Evolutionary conservation across 331 rosid species (phyloP).

Genomic region (Pyrus hybrid): DNA sequence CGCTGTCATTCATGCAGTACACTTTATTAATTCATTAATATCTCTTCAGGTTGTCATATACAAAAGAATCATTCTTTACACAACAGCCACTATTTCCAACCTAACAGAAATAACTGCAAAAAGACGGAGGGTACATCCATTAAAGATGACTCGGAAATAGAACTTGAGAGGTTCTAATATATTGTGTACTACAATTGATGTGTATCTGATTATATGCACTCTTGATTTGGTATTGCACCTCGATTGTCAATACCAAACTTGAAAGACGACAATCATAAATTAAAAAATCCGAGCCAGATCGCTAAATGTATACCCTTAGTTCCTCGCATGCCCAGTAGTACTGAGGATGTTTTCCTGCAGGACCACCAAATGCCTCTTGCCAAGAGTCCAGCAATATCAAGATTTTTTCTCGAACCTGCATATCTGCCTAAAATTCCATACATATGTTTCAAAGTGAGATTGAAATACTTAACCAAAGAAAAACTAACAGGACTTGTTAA

Average conservation of each 20-base stretch:
- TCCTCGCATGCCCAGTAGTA: slow-evolving; percentile 90
- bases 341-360: slow-evolving; percentile 85
- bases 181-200: too few relatives aligned
- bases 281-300: background rate
- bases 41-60: background rate
- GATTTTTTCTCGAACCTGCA: slow-evolving; percentile 91
- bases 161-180: too few relatives aligned
- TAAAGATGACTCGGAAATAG: too few relatives aligned
- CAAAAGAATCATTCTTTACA: too few relatives aligned
- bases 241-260: too few relatives aligned
- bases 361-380: slow-evolving; percentile 97
- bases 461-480: background rate
- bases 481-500: too few relatives aligned
- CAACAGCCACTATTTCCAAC: too few relatives aligned
- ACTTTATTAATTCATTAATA: slow-evolving; percentile 3
- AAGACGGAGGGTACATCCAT: too few relatives aligned
- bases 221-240: too few relatives aligned
- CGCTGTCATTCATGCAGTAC: slow-evolving; percentile 54
- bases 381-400: slow-evolving; percentile 76
- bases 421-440: slow-evolving; percentile 58
- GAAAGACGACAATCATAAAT: background rate
- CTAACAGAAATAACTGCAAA: too few relatives aligned
- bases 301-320: slow-evolving; percentile 42
- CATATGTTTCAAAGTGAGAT: background rate
- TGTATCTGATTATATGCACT: too few relatives aligned